A percentile compares a stretch with the other conserved stretches of the same genome.
Conservation (phyloP, 2,329 filamentous ascomycete species). For the Lachnellula occidentalis region DNA sequence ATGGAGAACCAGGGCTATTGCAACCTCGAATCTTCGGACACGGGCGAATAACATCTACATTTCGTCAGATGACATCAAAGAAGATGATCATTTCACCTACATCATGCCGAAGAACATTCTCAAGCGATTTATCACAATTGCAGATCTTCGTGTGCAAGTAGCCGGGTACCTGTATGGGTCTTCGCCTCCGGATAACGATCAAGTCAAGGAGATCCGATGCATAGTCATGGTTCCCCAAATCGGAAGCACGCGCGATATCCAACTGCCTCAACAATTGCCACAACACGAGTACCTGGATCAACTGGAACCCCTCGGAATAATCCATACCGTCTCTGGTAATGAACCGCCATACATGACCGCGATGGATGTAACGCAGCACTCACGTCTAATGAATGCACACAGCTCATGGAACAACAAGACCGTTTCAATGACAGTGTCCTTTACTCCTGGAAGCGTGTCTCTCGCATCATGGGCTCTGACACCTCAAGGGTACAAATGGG, state of each 20-base stretch:
- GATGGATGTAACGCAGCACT: conserved; percentile 88
- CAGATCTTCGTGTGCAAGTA: conserved; percentile 92
- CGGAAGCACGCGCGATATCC: conserved; percentile 84
- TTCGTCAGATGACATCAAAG: conserved; percentile 86
- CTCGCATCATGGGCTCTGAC: conserved; percentile 91
- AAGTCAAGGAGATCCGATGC: conserved; percentile 93
- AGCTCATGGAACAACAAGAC: conserved; percentile 78
- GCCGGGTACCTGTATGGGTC: conserved; percentile 92
- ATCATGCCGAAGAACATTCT: conserved; percentile 99
- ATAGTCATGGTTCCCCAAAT: conserved; percentile 98
- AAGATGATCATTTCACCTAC: conserved; percentile 85
- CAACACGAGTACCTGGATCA: conserved; percentile 84
- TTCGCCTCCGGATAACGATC: conserved; percentile 88
- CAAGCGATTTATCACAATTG: conserved; percentile 96
- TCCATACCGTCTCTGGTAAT: conserved; percentile 92
- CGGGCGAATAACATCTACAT: conserved; percentile 98
- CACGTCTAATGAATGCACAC: conserved; percentile 82
- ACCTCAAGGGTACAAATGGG: conserved; percentile 92
- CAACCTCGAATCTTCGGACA: conserved; percentile 89
- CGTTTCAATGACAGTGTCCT: conserved; percentile 89
- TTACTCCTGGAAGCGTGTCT: conserved; percentile 94
- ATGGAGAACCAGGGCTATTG: conserved; percentile 95
- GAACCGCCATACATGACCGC: conserved; percentile 96
- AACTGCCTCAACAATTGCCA: conserved; percentile 82
- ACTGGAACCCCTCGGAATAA: conserved; percentile 87